Evolutionary conservation across 768 basidiomycete species (phyloP).

Genomic region (Crepidotus variabilis): DNA sequence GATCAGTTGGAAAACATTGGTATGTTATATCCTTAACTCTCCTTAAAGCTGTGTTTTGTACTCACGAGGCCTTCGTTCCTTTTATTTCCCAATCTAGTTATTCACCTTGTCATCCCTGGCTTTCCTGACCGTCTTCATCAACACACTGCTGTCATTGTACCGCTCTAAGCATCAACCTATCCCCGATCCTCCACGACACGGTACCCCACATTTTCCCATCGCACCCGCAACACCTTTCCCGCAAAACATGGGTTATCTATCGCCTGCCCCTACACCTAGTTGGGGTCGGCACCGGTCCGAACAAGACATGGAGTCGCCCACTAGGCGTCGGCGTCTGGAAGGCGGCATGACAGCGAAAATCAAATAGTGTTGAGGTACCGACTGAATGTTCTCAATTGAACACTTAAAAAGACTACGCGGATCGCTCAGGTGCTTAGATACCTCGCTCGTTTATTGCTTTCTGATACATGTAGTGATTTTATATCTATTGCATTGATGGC

Average conservation of each 20-base stretch:
- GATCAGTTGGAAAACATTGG: slow-evolving; percentile 96
- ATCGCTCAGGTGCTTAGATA: slow-evolving; percentile 9
- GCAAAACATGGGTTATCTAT: slow-evolving; percentile 44
- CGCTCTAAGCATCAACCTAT: slow-evolving; percentile 59
- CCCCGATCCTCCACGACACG: slow-evolving; percentile 27
- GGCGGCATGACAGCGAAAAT: slow-evolving; percentile 52
- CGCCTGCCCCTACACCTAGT: slow-evolving; percentile 44
- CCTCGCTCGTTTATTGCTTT: slow-evolving; percentile 6
- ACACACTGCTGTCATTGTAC: slow-evolving; percentile 74
- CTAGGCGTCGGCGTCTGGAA: slow-evolving; percentile 53
- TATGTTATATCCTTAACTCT: slow-evolving; percentile 31
- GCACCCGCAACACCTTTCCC: slow-evolving; percentile 36
- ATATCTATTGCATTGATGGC: slow-evolving; percentile 4
- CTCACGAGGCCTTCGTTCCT: slow-evolving; percentile 2
- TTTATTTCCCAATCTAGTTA: slow-evolving; percentile 34
- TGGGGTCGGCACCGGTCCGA: slow-evolving; percentile 40
- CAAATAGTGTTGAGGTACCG: slow-evolving; percentile 32
- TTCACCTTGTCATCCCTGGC: slow-evolving; percentile 75
- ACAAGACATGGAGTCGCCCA: slow-evolving; percentile 41
- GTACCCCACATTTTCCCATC: slow-evolving; percentile 37
- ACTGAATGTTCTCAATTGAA: slow-evolving; percentile 1
- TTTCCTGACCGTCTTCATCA: slow-evolving; percentile 78
- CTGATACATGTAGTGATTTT: not conserved
- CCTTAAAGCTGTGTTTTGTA: not conserved
- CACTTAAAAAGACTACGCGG: slow-evolving; percentile 4